A percentile compares a stretch with the other conserved stretches of the same genome.
Conservation (phyloP, 2,329 filamentous ascomycete species). For the Aspergillus viridinutans region DNA sequence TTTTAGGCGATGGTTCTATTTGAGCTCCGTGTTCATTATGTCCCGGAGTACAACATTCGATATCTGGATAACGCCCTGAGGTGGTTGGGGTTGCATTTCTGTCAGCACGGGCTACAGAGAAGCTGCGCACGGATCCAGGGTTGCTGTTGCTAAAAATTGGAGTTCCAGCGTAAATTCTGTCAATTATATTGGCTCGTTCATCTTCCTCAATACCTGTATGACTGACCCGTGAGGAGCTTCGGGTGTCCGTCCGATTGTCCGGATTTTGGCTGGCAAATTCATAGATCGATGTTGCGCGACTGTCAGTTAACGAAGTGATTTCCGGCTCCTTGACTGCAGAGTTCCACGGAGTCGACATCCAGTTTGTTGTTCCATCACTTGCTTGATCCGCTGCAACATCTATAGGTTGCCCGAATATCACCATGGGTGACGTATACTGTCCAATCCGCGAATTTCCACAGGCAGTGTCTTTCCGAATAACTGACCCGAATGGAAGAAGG, state of each 20-base stretch:
- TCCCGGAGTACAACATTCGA: neutral
- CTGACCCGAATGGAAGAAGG: neutral
- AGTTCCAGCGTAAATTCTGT: neutral
- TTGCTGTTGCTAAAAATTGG: neutral
- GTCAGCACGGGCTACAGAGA: neutral
- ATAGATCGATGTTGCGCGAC: neutral
- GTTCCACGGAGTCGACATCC: constrained; percentile 11
- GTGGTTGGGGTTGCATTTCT: neutral
- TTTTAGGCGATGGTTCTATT: neutral
- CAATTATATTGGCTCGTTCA: neutral
- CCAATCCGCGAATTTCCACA: neutral
- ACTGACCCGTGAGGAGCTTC: neutral
- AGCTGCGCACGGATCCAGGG: neutral
- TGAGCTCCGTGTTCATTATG: neutral
- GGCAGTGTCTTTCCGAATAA: neutral
- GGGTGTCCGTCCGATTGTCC: neutral
- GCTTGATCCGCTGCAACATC: neutral
- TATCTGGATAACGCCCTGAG: neutral
- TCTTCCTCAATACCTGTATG: neutral
- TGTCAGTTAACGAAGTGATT: neutral
- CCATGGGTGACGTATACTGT: neutral
- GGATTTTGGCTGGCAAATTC: neutral
- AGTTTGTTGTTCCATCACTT: neutral
- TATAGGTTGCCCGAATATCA: constrained; percentile 16
- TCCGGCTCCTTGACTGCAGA: neutral